phyloP scores from a whole-genome alignment of 139 green algal genomes.

The Volvox africanus region DNA sequence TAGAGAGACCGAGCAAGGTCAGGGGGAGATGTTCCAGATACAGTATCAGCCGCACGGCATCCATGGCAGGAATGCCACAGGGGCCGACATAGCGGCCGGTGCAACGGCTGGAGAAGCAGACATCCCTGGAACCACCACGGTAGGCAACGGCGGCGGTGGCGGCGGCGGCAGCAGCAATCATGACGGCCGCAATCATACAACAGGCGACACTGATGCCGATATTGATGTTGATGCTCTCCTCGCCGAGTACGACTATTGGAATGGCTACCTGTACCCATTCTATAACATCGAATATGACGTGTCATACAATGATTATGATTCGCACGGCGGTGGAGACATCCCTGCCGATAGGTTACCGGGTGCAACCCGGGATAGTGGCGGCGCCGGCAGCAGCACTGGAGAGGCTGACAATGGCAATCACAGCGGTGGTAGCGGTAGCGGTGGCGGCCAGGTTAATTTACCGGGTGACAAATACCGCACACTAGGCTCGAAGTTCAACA shows the following conservation, averaged over 20 bases:
- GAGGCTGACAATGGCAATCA: background rate
- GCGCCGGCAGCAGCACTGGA: background rate
- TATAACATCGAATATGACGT: conserved; percentile 42
- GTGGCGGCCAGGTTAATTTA: too few species aligned
- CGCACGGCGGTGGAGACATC: background rate
- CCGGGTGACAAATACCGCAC: too few species aligned
- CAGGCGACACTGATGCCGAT: background rate
- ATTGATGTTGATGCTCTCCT: background rate
- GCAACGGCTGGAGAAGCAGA: too few species aligned
- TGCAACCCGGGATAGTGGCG: background rate
- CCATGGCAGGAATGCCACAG: background rate
- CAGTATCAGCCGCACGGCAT: too few species aligned
- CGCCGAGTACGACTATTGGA: conserved; percentile 41
- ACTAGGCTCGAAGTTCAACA: background rate
- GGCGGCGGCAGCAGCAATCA: background rate
- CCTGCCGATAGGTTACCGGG: too few species aligned
- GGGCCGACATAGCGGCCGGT: background rate
- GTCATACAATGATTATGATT: background rate
- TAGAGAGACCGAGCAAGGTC: too few species aligned
- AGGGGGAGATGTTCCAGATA: too few species aligned
- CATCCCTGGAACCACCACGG: too few species aligned
- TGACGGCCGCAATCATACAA: background rate
- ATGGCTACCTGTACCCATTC: conserved; percentile 31
- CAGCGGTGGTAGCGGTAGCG: background rate
- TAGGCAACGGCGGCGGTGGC: background rate